phyloP scores from a whole-genome alignment of 2,329 filamentous ascomycete genomes.

The Gyromitra esculenta region DNA sequence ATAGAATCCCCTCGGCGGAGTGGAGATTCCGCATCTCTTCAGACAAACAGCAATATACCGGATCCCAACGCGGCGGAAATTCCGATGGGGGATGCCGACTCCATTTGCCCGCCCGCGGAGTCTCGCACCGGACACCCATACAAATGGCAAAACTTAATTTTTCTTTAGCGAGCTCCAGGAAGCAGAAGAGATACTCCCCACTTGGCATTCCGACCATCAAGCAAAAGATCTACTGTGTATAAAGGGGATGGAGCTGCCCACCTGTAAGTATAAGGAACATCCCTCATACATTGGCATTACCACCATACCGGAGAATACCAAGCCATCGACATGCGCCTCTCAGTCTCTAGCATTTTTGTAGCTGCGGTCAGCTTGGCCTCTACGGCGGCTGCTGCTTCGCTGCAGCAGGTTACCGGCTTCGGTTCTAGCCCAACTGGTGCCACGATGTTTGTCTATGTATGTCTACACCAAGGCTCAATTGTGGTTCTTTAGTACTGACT shows the following conservation, averaged over 20 bases:
- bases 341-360: constrained; percentile 18
- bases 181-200: background rate
- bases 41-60: constrained; percentile 5
- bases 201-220: background rate
- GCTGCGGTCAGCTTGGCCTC: constrained; percentile 37
- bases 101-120: constrained; percentile 29
- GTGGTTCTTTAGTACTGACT: background rate
- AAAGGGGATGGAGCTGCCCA: constrained; percentile 2
- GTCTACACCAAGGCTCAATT: background rate
- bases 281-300: background rate
- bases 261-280: background rate
- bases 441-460: constrained; percentile 66
- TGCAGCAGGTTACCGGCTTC: constrained; percentile 62
- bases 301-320: background rate
- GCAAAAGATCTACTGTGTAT: background rate
- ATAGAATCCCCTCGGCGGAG: constrained; percentile 2
- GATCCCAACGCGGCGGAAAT: constrained; percentile 2
- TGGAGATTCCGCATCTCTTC: constrained; percentile 18
- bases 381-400: constrained; percentile 54
- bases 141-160: background rate
- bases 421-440: constrained; percentile 65
- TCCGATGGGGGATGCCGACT: constrained; percentile 9
- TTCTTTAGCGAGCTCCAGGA: background rate
- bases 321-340: constrained; percentile 29
- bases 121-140: constrained; percentile 26